phyloP scores from a whole-genome alignment of 2,329 filamentous ascomycete genomes.

The Sporothrix variecibatus region DNA sequence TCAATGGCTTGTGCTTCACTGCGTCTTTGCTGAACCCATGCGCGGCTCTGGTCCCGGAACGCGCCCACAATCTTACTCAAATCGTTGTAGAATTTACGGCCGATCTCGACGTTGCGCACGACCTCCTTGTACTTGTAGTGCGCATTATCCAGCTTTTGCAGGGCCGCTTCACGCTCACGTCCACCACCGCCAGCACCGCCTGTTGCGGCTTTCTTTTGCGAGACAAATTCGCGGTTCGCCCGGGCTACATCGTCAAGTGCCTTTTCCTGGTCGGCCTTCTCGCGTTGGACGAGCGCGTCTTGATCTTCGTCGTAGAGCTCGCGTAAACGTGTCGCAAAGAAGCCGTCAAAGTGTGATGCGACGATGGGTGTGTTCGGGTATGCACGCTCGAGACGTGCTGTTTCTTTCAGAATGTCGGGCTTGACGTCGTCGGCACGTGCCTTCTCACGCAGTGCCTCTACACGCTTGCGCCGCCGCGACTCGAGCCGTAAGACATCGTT shows the following conservation, averaged over 20 bases:
- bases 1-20: constrained; percentile 80
- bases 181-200: constrained; percentile 59
- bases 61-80: constrained; percentile 79
- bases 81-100: constrained; percentile 96
- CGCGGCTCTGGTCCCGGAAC: constrained; percentile 76
- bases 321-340: constrained; percentile 81
- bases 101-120: constrained; percentile 85
- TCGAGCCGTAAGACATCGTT: constrained; percentile 86
- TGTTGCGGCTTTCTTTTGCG: constrained; percentile 59
- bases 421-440: constrained; percentile 87
- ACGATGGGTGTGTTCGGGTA: constrained; percentile 83
- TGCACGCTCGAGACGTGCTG: constrained; percentile 79
- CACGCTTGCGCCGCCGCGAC: constrained; percentile 74
- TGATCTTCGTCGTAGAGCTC: constrained; percentile 76
- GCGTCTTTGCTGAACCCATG: constrained; percentile 78
- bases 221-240: constrained; percentile 76
- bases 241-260: constrained; percentile 69
- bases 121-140: constrained; percentile 98
- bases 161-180: constrained; percentile 75
- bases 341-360: constrained; percentile 85
- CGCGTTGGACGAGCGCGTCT: constrained; percentile 64
- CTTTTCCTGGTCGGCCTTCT: constrained; percentile 74
- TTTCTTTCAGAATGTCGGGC: constrained; percentile 77
- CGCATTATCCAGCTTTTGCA: constrained; percentile 86
- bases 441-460: constrained; percentile 76